These are phyloP conservation scores for Letharia lupina DNA, from an alignment of 495 filamentous ascomycete species.

Conservation along the genomic window DNA sequence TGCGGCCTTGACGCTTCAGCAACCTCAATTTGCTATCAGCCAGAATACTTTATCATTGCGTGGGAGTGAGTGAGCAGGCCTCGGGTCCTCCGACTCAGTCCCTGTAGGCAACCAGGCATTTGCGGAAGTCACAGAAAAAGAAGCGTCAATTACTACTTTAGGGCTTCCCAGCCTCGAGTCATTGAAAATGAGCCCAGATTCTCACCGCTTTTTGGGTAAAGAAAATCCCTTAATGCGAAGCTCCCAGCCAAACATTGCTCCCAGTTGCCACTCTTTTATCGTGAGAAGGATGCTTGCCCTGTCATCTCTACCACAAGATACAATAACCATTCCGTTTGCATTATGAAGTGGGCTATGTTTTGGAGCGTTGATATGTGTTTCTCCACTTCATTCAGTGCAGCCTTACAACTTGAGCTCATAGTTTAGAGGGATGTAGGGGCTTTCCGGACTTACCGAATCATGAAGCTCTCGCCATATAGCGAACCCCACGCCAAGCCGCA, in stretches of 20 bases:
- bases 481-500: not conserved
- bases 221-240: not conserved
- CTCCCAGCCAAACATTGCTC: not conserved
- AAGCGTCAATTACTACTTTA: not conserved
- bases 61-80: not conserved
- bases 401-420: not conserved
- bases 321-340: not conserved
- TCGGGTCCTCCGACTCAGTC: not conserved
- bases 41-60: not conserved
- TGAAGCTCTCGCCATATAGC: not conserved
- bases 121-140: not conserved
- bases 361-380: not conserved
- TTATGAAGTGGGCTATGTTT: not conserved
- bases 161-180: not conserved
- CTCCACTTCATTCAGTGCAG: not conserved
- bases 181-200: not conserved
- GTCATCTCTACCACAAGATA: not conserved
- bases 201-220: not conserved
- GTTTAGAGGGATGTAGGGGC: not conserved
- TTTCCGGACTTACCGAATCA: not conserved
- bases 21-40: not conserved
- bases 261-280: not conserved
- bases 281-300: not conserved
- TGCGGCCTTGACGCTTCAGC: not conserved
- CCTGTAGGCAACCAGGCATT: conserved; percentile 1